Conservation (phyloP, 495 filamentous ascomycete species). For the Neurospora africana region DNA sequence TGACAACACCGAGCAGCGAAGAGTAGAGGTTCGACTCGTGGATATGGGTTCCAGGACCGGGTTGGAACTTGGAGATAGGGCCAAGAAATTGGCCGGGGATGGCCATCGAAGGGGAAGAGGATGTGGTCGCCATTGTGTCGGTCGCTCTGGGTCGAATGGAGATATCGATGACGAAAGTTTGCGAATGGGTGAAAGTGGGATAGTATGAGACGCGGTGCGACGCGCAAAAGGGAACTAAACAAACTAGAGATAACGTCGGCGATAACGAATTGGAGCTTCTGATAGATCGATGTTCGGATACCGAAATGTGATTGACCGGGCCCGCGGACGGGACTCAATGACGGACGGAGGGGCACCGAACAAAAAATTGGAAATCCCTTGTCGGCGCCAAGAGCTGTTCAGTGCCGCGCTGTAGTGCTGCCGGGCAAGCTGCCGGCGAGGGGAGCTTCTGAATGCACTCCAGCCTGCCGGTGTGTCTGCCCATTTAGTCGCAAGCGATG, state of each 20-base stretch:
- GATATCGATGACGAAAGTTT: background rate
- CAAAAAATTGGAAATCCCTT: background rate
- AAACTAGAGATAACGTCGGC: background rate
- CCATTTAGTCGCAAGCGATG: background rate
- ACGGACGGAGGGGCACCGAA: background rate
- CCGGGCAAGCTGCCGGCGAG: background rate
- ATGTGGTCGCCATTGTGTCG: conserved; percentile 11
- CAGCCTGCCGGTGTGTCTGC: background rate
- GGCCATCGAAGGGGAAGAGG: conserved; percentile 22
- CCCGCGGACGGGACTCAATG: background rate
- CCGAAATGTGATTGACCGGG: background rate
- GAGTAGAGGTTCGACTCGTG: conserved; percentile 60
- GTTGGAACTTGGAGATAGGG: conserved; percentile 46
- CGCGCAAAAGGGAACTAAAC: background rate
- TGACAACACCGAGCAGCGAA: conserved; percentile 54
- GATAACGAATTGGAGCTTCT: background rate
- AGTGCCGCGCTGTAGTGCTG: background rate
- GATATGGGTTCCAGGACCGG: conserved; percentile 77
- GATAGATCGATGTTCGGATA: background rate
- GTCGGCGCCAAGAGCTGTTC: background rate
- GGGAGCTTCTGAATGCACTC: background rate
- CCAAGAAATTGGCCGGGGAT: conserved; percentile 74
- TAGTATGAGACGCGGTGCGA: background rate
- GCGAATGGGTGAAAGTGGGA: background rate
- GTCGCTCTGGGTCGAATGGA: background rate